phyloP scores from a whole-genome alignment of 2,329 filamentous ascomycete species.

The Penicillium sp. region DNA sequence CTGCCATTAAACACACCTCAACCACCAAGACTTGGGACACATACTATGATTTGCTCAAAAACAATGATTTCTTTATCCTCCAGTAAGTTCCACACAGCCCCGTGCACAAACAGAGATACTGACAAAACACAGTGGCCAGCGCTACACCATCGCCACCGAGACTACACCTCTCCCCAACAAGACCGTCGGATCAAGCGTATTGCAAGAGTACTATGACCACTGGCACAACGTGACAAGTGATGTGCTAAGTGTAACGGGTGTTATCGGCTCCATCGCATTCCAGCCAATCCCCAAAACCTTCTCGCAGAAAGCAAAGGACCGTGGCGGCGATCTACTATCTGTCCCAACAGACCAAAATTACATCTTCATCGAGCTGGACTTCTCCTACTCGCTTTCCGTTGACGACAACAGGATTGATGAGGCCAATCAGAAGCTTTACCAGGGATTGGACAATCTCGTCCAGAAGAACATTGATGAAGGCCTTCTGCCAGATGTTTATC shows the following conservation, averaged over 20 bases:
- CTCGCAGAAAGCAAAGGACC: conserved; percentile 36
- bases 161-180: conserved; percentile 42
- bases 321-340: conserved; percentile 46
- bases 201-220: conserved; percentile 39
- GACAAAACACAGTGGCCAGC: conserved; percentile 34
- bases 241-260: conserved; percentile 31
- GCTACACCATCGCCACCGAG: conserved; percentile 47
- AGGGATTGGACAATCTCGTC: conserved; percentile 39
- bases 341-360: conserved; percentile 46
- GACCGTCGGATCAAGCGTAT: conserved; percentile 31
- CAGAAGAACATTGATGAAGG: conserved; percentile 39
- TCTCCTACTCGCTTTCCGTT: conserved; percentile 42
- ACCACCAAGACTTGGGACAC: conserved; percentile 51
- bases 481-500: conserved; percentile 44
- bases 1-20: conserved; percentile 51
- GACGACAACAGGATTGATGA: conserved; percentile 44
- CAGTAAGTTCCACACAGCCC: conserved; percentile 16
- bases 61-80: conserved; percentile 48
- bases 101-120: neutral
- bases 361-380: conserved; percentile 52
- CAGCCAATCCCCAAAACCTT: conserved; percentile 43
- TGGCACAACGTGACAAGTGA: conserved; percentile 35
- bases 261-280: conserved; percentile 41
- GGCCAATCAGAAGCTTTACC: conserved; percentile 44
- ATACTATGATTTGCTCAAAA: conserved; percentile 50